Evolutionary conservation across 2,329 filamentous ascomycete genomes (phyloP).

Genomic region (Chaetomiaceae sp.): DNA sequence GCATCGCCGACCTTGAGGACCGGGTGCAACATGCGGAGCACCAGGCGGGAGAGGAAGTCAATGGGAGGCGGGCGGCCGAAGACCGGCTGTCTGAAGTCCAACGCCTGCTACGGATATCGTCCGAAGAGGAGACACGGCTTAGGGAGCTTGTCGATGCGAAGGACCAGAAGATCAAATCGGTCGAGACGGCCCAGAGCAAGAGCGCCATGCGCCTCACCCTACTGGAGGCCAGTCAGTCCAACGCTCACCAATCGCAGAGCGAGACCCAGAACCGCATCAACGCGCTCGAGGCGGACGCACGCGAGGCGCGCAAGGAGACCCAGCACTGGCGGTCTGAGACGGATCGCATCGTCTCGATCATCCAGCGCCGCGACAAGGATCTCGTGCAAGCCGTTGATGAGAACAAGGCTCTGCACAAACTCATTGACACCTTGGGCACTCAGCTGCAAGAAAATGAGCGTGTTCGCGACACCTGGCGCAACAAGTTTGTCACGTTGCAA

Average conservation of each 20-base stretch:
- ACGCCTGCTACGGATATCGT: conserved; percentile 58
- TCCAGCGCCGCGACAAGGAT: conserved; percentile 44
- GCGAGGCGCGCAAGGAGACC: conserved; percentile 49
- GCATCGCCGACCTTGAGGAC: conserved; percentile 63
- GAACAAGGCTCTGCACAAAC: conserved; percentile 68
- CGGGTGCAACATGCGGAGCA: conserved; percentile 59
- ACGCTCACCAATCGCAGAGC: conserved; percentile 45
- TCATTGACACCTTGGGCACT: conserved; percentile 64
- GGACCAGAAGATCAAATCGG: conserved; percentile 56
- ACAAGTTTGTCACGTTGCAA: conserved; percentile 79
- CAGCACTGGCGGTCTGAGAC: conserved; percentile 57
- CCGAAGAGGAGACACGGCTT: conserved; percentile 67
- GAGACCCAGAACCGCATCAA: conserved; percentile 53
- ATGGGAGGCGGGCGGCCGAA: conserved; percentile 59
- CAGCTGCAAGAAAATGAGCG: conserved; percentile 83
- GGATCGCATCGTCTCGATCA: conserved; percentile 50
- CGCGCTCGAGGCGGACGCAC: conserved; percentile 48
- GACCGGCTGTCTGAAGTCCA: conserved; percentile 69
- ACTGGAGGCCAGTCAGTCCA: conserved; percentile 61
- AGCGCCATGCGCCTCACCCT: conserved; percentile 56
- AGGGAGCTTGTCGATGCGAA: conserved; percentile 62
- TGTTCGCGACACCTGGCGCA: conserved; percentile 75
- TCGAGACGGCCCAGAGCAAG: conserved; percentile 52
- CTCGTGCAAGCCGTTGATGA: conserved; percentile 44
- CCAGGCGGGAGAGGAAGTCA: conserved; percentile 58